A percentile compares a stretch with the other conserved stretches of the same genome.
phyloP scores from a whole-genome alignment of 2,329 filamentous ascomycete species.

The Juglanconis juglandina region DNA sequence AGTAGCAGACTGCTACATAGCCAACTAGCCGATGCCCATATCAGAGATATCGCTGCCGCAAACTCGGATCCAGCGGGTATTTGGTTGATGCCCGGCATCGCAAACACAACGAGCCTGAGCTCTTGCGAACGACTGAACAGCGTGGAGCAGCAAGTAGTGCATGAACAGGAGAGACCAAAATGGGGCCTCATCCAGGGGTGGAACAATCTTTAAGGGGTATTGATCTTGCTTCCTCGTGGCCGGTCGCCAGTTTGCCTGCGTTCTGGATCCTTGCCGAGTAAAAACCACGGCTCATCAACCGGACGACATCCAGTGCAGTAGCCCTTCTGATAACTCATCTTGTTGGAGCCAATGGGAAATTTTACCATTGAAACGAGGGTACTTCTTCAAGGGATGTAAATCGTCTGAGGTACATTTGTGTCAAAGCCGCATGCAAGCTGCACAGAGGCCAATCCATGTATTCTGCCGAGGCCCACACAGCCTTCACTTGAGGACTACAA shows the following conservation, averaged over 20 bases:
- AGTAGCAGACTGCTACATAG: constrained; percentile 19
- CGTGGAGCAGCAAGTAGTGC: not conserved
- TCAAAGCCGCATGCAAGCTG: not conserved
- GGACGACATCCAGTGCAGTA: not conserved
- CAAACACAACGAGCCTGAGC: constrained; percentile 5
- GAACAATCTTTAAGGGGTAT: not conserved
- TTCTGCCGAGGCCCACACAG: too few species aligned
- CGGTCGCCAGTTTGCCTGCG: not conserved
- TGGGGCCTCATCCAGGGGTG: not conserved
- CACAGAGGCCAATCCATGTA: not conserved
- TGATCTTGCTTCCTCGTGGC: not conserved
- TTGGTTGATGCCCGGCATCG: constrained; percentile 19
- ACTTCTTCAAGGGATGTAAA: not conserved
- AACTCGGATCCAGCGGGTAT: constrained; percentile 15
- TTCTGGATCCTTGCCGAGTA: not conserved
- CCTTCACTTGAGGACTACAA: too few species aligned
- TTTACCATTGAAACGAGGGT: not conserved
- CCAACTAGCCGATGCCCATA: constrained; percentile 13
- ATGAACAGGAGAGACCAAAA: not conserved
- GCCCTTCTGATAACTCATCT: too few species aligned
- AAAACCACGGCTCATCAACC: not conserved
- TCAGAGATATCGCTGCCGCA: constrained; percentile 13
- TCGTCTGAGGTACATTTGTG: not conserved
- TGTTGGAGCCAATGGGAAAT: not conserved
- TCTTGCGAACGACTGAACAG: not conserved